phyloP scores from a whole-genome alignment of 768 basidiomycete genomes.

The Boletus reticulatus region DNA sequence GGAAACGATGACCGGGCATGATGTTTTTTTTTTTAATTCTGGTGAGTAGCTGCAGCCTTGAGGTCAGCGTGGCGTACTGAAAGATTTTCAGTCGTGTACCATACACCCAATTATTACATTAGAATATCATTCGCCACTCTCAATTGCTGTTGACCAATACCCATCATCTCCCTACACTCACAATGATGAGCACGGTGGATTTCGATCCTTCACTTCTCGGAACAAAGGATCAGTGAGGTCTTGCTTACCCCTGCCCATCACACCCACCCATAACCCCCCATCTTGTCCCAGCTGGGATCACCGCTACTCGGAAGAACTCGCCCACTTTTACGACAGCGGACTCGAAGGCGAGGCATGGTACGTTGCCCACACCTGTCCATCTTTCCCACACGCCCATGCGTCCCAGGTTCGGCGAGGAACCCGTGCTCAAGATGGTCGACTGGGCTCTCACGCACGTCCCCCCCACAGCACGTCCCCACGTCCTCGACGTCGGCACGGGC shows the following conservation, averaged over 20 bases:
- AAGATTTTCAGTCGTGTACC: conserved; percentile 17
- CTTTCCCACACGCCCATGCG: not conserved
- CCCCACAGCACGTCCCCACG: conserved; percentile 41
- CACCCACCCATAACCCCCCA: not conserved
- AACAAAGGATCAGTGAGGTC: conserved; percentile 70
- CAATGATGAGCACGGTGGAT: conserved; percentile 38
- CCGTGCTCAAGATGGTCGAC: conserved; percentile 74
- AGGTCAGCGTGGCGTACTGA: not conserved
- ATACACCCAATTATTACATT: conserved; percentile 16
- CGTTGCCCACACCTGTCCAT: conserved; percentile 11
- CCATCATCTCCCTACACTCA: not conserved
- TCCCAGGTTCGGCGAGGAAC: conserved; percentile 78
- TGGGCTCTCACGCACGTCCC: conserved; percentile 64
- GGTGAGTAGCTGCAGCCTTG: conserved; percentile 3
- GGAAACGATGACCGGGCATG: conserved; percentile 33
- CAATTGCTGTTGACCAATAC: conserved; percentile 20
- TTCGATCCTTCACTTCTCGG: conserved; percentile 74
- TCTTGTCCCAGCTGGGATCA: conserved; percentile 62
- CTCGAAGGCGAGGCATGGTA: conserved; percentile 89
- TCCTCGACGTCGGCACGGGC: conserved; percentile 78
- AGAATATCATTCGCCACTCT: conserved; percentile 18
- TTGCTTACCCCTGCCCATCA: not conserved
- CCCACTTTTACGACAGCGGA: conserved; percentile 71
- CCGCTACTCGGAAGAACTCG: conserved; percentile 69
- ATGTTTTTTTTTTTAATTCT: conserved; percentile 1